Evolutionary conservation across 352 stramenopile species (phyloP).

Genomic region (Peronospora destructor): DNA sequence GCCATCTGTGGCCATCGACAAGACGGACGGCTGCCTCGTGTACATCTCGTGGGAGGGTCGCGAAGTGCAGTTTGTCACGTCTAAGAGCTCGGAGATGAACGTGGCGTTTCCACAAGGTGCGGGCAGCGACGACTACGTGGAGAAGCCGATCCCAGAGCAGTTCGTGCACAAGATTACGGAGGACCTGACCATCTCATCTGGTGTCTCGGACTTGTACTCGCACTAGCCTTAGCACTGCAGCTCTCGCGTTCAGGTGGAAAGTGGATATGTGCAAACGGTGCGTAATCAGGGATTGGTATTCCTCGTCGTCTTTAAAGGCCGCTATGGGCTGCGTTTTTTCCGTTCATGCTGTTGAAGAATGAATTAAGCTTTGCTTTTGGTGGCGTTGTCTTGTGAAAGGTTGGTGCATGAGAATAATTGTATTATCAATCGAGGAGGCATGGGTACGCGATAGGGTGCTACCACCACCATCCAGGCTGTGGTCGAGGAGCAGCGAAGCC

Average conservation of each 20-base stretch:
- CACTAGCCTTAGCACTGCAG: slow-evolving; percentile 35
- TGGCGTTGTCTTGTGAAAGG: slow-evolving; percentile 19
- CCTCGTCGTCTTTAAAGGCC: neutral
- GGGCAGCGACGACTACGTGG: slow-evolving; percentile 87
- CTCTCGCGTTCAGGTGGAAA: neutral
- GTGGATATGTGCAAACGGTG: neutral
- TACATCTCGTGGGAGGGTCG: slow-evolving; percentile 92
- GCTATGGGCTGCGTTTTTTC: slow-evolving; percentile 7
- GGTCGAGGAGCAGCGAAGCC: slow-evolving; percentile 12
- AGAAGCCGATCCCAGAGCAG: slow-evolving; percentile 96
- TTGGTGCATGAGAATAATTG: neutral
- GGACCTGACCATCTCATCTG: slow-evolving; percentile 81
- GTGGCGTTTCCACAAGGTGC: slow-evolving; percentile 88
- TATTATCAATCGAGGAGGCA: neutral
- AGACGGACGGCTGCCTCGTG: slow-evolving; percentile 95
- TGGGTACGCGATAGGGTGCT: neutral
- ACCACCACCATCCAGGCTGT: slow-evolving; percentile 6
- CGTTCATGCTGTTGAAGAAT: slow-evolving; percentile 16
- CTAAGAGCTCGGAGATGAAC: slow-evolving; percentile 96
- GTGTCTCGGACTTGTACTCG: slow-evolving; percentile 94
- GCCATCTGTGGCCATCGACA: slow-evolving; percentile 96
- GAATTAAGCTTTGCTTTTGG: slow-evolving; percentile 23
- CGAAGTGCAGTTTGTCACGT: slow-evolving; percentile 89
- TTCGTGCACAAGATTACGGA: slow-evolving; percentile 91
- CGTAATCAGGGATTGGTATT: slow-evolving; percentile 8